Conservation (phyloP, 257 asterid genomes). For the Nicotiana noctiflora region DNA sequence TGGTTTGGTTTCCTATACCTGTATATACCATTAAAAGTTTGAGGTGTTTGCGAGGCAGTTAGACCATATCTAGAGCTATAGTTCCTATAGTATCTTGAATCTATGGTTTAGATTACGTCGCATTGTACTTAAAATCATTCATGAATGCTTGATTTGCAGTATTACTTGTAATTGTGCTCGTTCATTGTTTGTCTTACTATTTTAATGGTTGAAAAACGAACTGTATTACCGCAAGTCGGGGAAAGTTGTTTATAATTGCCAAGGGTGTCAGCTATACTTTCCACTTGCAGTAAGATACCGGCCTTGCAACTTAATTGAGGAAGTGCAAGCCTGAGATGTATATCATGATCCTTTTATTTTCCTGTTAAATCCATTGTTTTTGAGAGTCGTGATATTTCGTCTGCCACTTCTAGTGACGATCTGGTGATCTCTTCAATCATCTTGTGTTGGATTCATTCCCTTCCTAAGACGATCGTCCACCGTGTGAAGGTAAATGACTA, state of each 20-base stretch:
- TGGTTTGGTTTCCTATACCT: conserved; percentile 33
- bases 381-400: not conserved
- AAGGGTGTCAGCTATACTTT: not conserved
- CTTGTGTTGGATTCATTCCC: not conserved
- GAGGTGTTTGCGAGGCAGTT: conserved; percentile 37
- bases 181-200: not conserved
- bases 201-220: not conserved
- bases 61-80: conserved; percentile 28
- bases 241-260: not conserved
- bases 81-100: conserved; percentile 15
- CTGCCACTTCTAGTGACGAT: not conserved
- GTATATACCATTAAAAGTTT: conserved; percentile 58
- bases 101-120: conserved; percentile 10
- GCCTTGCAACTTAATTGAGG: no score
- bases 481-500: not conserved
- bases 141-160: not conserved
- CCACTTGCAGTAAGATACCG: no score
- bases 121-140: not conserved
- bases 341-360: not conserved
- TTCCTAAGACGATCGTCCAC: not conserved
- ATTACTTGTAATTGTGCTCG: not conserved
- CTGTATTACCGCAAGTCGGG: not conserved
- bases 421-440: not conserved
- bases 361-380: not conserved
- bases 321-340: not conserved